Base-by-base conservation (phyloP, 1,139 yeast species). In the Yarrowia galli region DNA sequence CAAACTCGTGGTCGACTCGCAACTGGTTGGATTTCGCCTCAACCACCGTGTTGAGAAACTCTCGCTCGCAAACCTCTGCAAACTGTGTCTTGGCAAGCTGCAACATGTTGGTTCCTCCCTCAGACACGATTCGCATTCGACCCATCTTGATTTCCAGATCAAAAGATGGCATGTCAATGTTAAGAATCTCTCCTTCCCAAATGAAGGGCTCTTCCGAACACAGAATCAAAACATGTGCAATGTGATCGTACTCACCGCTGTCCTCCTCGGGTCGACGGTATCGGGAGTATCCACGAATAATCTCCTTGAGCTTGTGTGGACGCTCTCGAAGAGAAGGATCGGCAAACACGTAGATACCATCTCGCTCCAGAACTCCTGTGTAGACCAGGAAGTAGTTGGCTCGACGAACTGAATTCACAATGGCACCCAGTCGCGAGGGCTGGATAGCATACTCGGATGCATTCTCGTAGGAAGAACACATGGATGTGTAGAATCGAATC, bases 171-270 rank as follows among this genome's bases (percentile, higher is more conserved):
- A 88, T 77, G 25, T 85, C 84, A 20, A 91, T 76, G 66, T 86
- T 85, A 43, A 89, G 84, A 70, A 89, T 88, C 28, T 85, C 83
- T 2, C 98, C 98, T 71, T 91, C 95, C 98, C 98, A 93, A 36
- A 91, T 87, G 75, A 93, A 84, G 0, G 98, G 96, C 73, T 91
- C 91, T 16, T 89, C 85, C 1, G 97, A 95, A 73, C 91, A 88
- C 25, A 92, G 79, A 0, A 93, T 89, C 43, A 93, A 74, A 18
- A 92, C 84, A 72, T 92, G 92, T 0, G 91, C 70, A 6, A 69
- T 88, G 9, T 58, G 51, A 10, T 48, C 56, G 67, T 80, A 77
- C 23, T 81, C 83, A 38, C 78, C 78, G n/a, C 77, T 79, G 22
- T 78, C 71, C 35, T 67, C 71, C 12, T 71, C 71, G 36, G 71